phyloP scores from a whole-genome alignment of 768 basidiomycete genomes.

The Albatrellus ellisii region DNA sequence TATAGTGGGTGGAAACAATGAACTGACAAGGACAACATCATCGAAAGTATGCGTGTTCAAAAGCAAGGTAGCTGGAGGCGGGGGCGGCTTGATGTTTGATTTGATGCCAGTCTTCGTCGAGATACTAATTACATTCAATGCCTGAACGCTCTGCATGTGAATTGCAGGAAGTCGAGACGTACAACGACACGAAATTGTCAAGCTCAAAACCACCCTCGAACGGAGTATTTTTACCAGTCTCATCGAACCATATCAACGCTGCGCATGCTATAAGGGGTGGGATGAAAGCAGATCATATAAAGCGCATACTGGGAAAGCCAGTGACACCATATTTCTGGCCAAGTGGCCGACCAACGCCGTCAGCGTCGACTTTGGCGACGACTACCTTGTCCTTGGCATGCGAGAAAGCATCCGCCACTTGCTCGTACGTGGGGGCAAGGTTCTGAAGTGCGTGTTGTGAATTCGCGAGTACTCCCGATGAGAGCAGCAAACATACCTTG shows the following conservation, averaged over 20 bases:
- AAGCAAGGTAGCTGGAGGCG: slow-evolving; percentile 54
- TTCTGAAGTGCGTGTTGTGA: slow-evolving; percentile 31
- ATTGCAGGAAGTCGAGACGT: slow-evolving; percentile 18
- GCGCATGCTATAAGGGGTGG: slow-evolving; percentile 8
- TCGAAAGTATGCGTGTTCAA: slow-evolving; percentile 68
- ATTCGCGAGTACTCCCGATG: background rate
- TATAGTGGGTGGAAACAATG: background rate
- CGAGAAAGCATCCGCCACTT: slow-evolving; percentile 79
- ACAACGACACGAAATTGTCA: slow-evolving; percentile 67
- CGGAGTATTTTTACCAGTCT: slow-evolving; percentile 38
- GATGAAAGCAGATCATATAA: background rate
- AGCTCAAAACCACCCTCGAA: slow-evolving; percentile 77
- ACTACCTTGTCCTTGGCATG: slow-evolving; percentile 72
- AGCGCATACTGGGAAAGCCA: slow-evolving; percentile 73
- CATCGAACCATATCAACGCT: slow-evolving; percentile 91
- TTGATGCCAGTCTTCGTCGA: slow-evolving; percentile 65
- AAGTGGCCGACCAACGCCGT: slow-evolving; percentile 68
- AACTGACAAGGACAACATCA: slow-evolving; percentile 53
- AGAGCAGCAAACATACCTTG: slow-evolving; percentile 37
- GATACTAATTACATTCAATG: slow-evolving; percentile 34
- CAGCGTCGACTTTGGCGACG: slow-evolving; percentile 88
- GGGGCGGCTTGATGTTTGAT: slow-evolving; percentile 79
- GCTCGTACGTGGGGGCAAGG: slow-evolving; percentile 80
- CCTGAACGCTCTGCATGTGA: background rate
- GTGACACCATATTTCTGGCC: slow-evolving; percentile 70